These are phyloP conservation scores for Lagenidium giganteum DNA, from an alignment of 352 stramenopile species.

Conservation along the genomic window DNA sequence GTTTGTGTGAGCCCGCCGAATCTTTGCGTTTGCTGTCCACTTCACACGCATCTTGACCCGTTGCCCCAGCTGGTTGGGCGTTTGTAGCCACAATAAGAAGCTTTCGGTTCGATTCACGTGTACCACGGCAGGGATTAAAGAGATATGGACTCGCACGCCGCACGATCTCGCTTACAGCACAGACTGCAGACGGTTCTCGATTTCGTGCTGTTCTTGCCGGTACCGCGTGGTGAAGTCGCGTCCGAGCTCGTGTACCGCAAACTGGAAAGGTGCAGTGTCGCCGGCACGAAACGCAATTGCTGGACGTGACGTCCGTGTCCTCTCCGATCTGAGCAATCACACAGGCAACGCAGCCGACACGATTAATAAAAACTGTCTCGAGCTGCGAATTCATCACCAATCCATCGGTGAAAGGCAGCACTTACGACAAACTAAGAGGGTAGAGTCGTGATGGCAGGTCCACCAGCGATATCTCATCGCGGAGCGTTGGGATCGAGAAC, in stretches of 20 bases:
- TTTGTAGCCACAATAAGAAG: too few relatives aligned
- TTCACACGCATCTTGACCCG: too few relatives aligned
- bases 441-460: slow-evolving; percentile 29
- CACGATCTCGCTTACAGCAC: too few relatives aligned
- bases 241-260: slow-evolving; percentile 20
- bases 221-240: slow-evolving; percentile 13
- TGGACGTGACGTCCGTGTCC: slow-evolving; percentile 44
- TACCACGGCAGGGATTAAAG: too few relatives aligned
- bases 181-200: slow-evolving; percentile 12
- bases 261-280: slow-evolving; percentile 18
- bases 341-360: too few relatives aligned
- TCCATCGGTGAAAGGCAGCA: too few relatives aligned
- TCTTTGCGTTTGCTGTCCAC: too few relatives aligned
- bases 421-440: slow-evolving; percentile 8
- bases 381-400: not conserved
- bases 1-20: too few relatives aligned
- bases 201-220: slow-evolving; percentile 7
- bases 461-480: slow-evolving; percentile 11
- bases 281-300: slow-evolving; percentile 25
- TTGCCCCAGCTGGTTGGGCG: too few relatives aligned
- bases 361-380: not conserved
- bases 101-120: too few relatives aligned
- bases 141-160: too few relatives aligned
- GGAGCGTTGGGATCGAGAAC: too few relatives aligned
- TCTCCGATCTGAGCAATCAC: slow-evolving; percentile 28